Conservation (phyloP, 345 rosid species). For the Carallia pectinifolia region DNA sequence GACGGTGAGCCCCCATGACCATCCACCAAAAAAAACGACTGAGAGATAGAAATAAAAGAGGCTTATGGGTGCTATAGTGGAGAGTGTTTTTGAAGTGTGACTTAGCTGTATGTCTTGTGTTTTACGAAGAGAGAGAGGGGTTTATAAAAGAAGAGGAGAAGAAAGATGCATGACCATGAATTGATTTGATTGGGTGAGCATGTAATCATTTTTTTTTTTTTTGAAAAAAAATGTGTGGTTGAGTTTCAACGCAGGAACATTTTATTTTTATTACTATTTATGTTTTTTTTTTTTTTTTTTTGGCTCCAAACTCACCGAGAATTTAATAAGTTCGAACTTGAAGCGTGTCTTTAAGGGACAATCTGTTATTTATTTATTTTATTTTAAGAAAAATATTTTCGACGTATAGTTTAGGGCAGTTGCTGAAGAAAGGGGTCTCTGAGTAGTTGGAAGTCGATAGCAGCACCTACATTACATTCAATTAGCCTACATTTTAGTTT, state of each 20-base stretch:
- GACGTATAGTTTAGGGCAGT: conserved; percentile 31
- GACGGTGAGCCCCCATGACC: conserved; percentile 55
- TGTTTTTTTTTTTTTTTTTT: too few species aligned
- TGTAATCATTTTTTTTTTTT: not conserved
- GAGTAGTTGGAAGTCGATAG: conserved; percentile 56
- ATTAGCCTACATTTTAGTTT: conserved; percentile 59
- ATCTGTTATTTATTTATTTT: too few species aligned
- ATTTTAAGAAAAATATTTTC: not conserved
- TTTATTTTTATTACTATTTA: too few species aligned
- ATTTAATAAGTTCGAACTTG: too few species aligned
- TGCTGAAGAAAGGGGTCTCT: conserved; percentile 27
- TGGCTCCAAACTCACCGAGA: too few species aligned
- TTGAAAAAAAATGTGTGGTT: not conserved
- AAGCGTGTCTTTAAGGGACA: too few species aligned
- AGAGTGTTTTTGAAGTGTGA: not conserved
- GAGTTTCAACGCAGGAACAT: too few species aligned
- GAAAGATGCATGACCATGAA: conserved; percentile 24
- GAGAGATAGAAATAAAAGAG: not conserved
- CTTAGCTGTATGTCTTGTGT: not conserved
- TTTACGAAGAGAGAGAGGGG: conserved; percentile 19
- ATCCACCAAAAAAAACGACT: not conserved
- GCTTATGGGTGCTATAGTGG: not conserved
- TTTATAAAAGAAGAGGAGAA: conserved; percentile 30
- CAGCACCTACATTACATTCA: conserved; percentile 46
- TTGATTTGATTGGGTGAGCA: conserved; percentile 16